Evolutionary conservation across 192 early-diverging fungal genomes (phyloP), one percentile per base, ranked within the genome.

Genomic region (Linderina pennispora): DNA sequence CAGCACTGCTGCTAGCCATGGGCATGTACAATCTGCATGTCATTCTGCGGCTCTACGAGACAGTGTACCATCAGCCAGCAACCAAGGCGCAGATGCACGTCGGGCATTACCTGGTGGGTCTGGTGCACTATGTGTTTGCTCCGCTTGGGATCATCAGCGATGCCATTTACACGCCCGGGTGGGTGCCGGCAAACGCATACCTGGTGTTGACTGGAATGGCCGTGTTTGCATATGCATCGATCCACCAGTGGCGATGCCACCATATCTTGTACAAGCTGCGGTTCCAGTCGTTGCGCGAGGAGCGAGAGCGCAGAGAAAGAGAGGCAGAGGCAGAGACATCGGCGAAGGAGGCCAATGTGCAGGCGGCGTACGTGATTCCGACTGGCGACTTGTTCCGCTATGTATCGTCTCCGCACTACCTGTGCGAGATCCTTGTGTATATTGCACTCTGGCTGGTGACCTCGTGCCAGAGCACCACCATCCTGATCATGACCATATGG

Each of bases 401-500:
- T 24, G 53, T 84, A 3, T 75, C 79, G 8, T 64, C 74, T 2
- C 83, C 86, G 21, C 86, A 88, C 61, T 88, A 82, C 43, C 68
- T 82, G 14, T 78, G 79, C 41, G 86, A 88, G 53, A 83, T 88
- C 37, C 40, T 88, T 3, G 61, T 88, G 15, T 88, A 88, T 48
- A 7, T 77, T 21, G 74, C 75, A 2, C 48, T 84, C 13, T 74
- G 71, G 23, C 51, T 84, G n/a, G 56, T 82, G 20, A 62, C 66
- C 3, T 63, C 44, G 7, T 77, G 63, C 40, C 44, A 46, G 31
- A 65, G 50, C 25, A 45, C 43, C 36, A 70, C 72, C 8, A 28
- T 80, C 6, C 22, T 74, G 16, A 48, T 51, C 16, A 69, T 76
- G 2, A 55, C 80, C n/a, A 16, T 71, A 3, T 90, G 85, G 83